Conservation (phyloP, 75 land plant species). For the Pinus tabuliformis region DNA sequence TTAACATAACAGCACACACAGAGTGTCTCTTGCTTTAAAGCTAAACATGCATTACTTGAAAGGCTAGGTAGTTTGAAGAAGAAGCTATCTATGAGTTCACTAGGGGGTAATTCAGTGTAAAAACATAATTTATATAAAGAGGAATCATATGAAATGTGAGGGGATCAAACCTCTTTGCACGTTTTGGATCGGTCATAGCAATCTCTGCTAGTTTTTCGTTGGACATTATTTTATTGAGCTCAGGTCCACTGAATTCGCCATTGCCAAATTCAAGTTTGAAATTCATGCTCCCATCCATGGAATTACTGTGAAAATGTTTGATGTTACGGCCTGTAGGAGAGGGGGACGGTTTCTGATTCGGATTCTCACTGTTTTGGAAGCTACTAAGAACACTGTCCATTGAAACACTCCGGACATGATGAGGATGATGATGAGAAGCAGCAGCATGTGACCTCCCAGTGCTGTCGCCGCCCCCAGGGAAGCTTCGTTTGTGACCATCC, state of each 20-base stretch:
- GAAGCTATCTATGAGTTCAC: no score
- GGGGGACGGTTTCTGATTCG: constrained; percentile 31
- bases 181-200: constrained; percentile 71
- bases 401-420: constrained; percentile 68
- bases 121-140: no score
- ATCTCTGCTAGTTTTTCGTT: constrained; percentile 83
- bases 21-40: no score
- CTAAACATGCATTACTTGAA: no score
- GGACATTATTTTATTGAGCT: constrained; percentile 76
- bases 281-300: constrained; percentile 30
- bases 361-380: constrained; percentile 27
- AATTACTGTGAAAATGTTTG: constrained; percentile 24
- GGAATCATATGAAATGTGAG: no score
- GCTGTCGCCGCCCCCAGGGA: neutral
- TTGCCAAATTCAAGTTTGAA: constrained; percentile 13
- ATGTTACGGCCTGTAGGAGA: constrained; percentile 25
- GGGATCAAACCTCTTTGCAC: constrained; percentile 66
- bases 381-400: constrained; percentile 73
- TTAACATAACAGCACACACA: no score
- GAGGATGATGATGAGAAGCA: neutral
- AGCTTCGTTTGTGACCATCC: constrained; percentile 41
- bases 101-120: no score
- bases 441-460: neutral
- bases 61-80: no score
- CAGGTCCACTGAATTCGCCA: constrained; percentile 58